A percentile compares a stretch with the other conserved stretches of the same genome.
These are phyloP conservation scores for Chrysanthemum lavandulifolium DNA, from an alignment of 129 eudicot genomes.

Conservation along the genomic window DNA sequence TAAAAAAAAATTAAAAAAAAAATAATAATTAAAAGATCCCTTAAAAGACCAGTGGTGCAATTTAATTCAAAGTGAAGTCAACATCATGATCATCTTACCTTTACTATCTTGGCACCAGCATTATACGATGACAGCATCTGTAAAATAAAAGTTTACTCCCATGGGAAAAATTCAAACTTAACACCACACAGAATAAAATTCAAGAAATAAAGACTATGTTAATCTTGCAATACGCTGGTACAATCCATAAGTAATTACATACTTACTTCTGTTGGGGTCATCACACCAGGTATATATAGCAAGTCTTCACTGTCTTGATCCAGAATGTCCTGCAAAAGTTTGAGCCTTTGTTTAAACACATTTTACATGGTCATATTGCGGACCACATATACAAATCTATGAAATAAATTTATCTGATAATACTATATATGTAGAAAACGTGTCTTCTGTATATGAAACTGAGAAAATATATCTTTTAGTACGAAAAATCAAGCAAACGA, in stretches of 20 bases:
- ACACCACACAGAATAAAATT: not conserved
- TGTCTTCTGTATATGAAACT: too few species aligned
- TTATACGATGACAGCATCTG: slow-evolving; percentile 65
- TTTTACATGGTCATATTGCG: slow-evolving; percentile 9
- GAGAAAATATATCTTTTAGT: not conserved
- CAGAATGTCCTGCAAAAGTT: slow-evolving; percentile 50
- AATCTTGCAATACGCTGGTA: not conserved
- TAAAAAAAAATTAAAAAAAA: slow-evolving; percentile 13
- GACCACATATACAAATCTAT: slow-evolving; percentile 3
- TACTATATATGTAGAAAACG: too few species aligned
- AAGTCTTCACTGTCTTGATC: slow-evolving; percentile 46
- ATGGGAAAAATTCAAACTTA: not conserved
- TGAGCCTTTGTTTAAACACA: not conserved
- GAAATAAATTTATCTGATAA: not conserved
- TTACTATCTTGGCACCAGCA: slow-evolving; percentile 75
- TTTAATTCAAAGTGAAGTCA: too few species aligned
- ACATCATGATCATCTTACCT: slow-evolving; percentile 30
- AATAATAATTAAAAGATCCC: not conserved
- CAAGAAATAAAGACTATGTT: not conserved
- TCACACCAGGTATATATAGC: slow-evolving; percentile 75
- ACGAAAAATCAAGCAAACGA: not conserved
- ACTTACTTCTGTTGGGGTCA: slow-evolving; percentile 90
- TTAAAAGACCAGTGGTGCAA: too few species aligned
- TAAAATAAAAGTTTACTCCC: not conserved
- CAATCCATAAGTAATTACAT: not conserved